These are phyloP conservation scores for Spirogloea muscicola DNA, from an alignment of 139 green algal species.

Conservation along the genomic window DNA sequence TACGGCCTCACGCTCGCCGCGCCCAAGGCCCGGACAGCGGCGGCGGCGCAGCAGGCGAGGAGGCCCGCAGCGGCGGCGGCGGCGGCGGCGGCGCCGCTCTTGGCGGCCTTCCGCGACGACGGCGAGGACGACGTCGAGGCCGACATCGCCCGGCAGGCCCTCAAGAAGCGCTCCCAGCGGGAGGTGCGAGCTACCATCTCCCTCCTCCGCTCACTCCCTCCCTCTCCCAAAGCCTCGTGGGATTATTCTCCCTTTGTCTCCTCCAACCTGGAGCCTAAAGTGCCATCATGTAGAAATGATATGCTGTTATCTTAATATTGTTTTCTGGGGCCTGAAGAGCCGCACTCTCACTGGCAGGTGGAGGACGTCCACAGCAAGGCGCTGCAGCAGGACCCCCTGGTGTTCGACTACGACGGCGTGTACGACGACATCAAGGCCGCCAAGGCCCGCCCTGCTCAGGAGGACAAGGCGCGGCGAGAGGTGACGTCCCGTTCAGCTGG, in stretches of 20 bases:
- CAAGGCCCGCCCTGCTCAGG: constrained; percentile 1
- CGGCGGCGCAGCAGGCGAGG: too few species aligned
- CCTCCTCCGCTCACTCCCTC: neutral
- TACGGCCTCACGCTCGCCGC: too few species aligned
- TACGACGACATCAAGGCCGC: constrained; percentile 77
- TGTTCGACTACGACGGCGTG: constrained; percentile 92
- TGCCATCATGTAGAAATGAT: too few species aligned
- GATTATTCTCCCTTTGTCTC: too few species aligned
- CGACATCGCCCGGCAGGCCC: constrained; percentile 36
- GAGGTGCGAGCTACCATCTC: constrained; percentile 7
- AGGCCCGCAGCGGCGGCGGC: too few species aligned
- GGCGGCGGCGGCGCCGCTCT: neutral
- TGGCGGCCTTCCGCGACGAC: neutral
- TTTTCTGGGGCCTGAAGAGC: too few species aligned
- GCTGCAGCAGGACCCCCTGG: constrained; percentile 77
- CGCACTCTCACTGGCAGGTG: too few species aligned
- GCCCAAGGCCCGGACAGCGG: too few species aligned
- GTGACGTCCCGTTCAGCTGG: too few species aligned
- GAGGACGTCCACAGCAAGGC: constrained; percentile 57
- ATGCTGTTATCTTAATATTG: too few species aligned
- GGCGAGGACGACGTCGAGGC: constrained; percentile 27
- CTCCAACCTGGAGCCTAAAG: too few species aligned
- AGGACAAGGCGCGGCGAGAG: constrained; percentile 60
- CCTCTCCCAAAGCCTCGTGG: too few species aligned
- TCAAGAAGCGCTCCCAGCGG: constrained; percentile 19